These are phyloP conservation scores for Obba rivulosa DNA, from an alignment of 768 basidiomycete genomes.

Conservation along the genomic window DNA sequence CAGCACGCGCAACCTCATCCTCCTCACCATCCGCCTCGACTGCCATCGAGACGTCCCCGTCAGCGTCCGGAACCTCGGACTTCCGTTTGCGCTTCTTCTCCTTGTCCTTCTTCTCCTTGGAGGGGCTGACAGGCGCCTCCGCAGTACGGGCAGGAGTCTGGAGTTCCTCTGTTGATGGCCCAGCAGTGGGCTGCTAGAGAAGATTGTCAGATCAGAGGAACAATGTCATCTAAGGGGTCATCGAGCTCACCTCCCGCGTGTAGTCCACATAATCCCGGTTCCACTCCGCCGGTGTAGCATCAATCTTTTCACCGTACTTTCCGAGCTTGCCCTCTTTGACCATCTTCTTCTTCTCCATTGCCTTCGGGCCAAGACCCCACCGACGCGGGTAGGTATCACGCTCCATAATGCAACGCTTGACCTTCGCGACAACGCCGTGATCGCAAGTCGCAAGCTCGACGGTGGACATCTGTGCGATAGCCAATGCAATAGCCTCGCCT, in stretches of 20 bases:
- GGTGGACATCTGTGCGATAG: constrained; percentile 96
- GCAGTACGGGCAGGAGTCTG: constrained; percentile 15
- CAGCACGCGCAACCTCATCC: constrained; percentile 33
- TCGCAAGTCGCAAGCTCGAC: constrained; percentile 97
- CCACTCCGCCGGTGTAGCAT: constrained; percentile 88
- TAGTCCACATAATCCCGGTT: constrained; percentile 93
- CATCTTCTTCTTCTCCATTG: constrained; percentile 96
- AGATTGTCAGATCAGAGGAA: not conserved
- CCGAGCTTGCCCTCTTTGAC: constrained; percentile 96
- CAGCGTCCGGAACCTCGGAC: constrained; percentile 47
- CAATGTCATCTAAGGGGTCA: constrained; percentile 1
- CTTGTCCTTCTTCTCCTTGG: constrained; percentile 43
- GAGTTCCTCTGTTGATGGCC: constrained; percentile 26
- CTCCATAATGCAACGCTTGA: constrained; percentile 99
- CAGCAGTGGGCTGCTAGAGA: constrained; percentile 33
- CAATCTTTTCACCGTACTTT: constrained; percentile 88
- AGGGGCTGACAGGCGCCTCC: constrained; percentile 25
- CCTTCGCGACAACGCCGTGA: constrained; percentile 98
- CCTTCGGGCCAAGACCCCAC: constrained; percentile 98
- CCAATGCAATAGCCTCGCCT: constrained; percentile 93
- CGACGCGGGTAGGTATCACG: constrained; percentile 96
- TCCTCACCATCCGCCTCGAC: constrained; percentile 41
- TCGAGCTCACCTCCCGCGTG: constrained; percentile 50
- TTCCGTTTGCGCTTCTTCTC: constrained; percentile 88
- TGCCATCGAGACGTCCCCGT: constrained; percentile 38